Evolutionary conservation across 371 early-diverging fungal genomes (phyloP).

Genomic region (Syncephalastrum monosporum): DNA sequence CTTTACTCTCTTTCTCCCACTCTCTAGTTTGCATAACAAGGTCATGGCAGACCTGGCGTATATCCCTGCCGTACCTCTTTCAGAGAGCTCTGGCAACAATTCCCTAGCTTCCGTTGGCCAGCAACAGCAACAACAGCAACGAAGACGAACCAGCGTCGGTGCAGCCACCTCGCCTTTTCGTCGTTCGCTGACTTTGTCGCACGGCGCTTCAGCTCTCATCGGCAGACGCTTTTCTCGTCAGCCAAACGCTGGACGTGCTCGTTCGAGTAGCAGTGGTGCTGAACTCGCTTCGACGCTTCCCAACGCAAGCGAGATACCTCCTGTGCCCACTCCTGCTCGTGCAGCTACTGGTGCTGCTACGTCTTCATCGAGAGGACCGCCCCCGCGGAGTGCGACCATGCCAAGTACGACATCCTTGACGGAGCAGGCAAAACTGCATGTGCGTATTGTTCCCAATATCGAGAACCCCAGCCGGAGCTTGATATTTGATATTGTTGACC

Average conservation of each 20-base stretch:
- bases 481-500: constrained; percentile 81
- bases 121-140: constrained; percentile 2
- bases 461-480: constrained; percentile 71
- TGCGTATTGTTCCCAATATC: constrained; percentile 78
- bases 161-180: constrained; percentile 5
- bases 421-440: constrained; percentile 32
- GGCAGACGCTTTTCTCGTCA: constrained; percentile 14
- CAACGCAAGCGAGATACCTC: background rate
- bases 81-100: constrained; percentile 4
- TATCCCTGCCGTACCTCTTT: constrained; percentile 6
- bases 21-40: background rate
- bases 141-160: background rate
- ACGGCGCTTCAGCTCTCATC: constrained; percentile 13
- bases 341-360: background rate
- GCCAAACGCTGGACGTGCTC: constrained; percentile 4
- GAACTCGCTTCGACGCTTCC: background rate
- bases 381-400: constrained; percentile 3
- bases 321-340: background rate
- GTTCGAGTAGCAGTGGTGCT: constrained; percentile 1
- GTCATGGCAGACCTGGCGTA: constrained; percentile 11
- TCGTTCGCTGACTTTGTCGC: constrained; percentile 16
- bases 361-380: background rate
- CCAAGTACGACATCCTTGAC: background rate
- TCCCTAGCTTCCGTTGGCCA: background rate
- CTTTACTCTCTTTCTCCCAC: constrained; percentile 1